Evolutionary conservation across 2,329 filamentous ascomycete species (phyloP).

Genomic region (Mariannaea sp.): DNA sequence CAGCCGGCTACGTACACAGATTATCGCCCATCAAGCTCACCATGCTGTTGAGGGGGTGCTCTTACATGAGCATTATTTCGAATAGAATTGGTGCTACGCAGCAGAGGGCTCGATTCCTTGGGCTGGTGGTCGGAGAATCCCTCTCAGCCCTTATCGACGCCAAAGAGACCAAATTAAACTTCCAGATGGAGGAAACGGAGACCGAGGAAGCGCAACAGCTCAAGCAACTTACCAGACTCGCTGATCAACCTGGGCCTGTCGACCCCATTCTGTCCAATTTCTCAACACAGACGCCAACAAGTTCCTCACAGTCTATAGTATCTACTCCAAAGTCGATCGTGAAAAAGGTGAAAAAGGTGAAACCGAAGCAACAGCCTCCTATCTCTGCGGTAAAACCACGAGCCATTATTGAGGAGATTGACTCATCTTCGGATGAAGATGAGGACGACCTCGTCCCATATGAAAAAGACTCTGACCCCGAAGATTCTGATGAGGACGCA

Average conservation of each 20-base stretch:
- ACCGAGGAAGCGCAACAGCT: constrained; percentile 77
- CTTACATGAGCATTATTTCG: constrained; percentile 79
- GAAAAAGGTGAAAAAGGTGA: constrained; percentile 38
- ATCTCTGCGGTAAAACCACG: constrained; percentile 40
- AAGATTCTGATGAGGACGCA: constrained; percentile 93
- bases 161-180: constrained; percentile 74
- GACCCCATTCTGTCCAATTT: constrained; percentile 50
- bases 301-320: constrained; percentile 5
- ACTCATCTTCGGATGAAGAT: constrained; percentile 62
- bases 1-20: constrained; percentile 76
- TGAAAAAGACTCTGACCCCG: constrained; percentile 82
- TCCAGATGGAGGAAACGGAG: constrained; percentile 80
- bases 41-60: constrained; percentile 70
- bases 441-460: constrained; percentile 76
- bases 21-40: constrained; percentile 67
- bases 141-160: constrained; percentile 68
- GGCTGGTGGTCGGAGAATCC: constrained; percentile 84
- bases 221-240: constrained; percentile 64
- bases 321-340: constrained; percentile 9
- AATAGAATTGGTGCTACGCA: constrained; percentile 83
- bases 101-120: constrained; percentile 75
- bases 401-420: constrained; percentile 69
- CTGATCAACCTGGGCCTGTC: constrained; percentile 67
- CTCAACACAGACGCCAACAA: constrained; percentile 1
- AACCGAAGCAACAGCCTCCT: constrained; percentile 38